A percentile compares a stretch with the other conserved stretches of the same genome.
Conservation (phyloP, 805 yeast genomes). For the Nadsonia fulvescens region DNA sequence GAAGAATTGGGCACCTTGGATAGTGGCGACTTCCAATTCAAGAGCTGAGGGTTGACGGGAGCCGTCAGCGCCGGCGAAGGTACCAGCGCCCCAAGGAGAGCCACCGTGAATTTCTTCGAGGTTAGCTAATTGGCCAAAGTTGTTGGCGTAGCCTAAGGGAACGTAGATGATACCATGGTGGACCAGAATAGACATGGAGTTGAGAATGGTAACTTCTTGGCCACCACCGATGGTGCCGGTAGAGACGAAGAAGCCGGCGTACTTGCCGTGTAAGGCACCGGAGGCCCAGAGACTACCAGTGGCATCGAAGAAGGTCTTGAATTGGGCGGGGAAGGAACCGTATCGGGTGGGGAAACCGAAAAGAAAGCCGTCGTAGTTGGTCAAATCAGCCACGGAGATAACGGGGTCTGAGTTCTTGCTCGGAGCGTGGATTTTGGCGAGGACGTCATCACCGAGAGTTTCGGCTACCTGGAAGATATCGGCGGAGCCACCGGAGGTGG, state of each 20-base stretch:
- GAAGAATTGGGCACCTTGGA: slow-evolving; percentile 54
- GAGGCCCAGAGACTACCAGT: slow-evolving; percentile 64
- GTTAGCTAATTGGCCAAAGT: slow-evolving; percentile 36
- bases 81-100: slow-evolving; percentile 79
- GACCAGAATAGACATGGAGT: slow-evolving; percentile 36
- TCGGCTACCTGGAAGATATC: slow-evolving; percentile 68
- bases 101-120: slow-evolving; percentile 62
- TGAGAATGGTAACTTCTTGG: slow-evolving; percentile 52
- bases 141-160: slow-evolving; percentile 55
- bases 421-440: slow-evolving; percentile 49
- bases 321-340: slow-evolving; percentile 63
- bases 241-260: slow-evolving; percentile 52
- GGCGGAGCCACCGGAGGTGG: slow-evolving; percentile 50
- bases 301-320: slow-evolving; percentile 56
- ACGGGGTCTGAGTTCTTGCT: slow-evolving; percentile 27
- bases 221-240: slow-evolving; percentile 68
- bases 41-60: slow-evolving; percentile 46
- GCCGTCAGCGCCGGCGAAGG: slow-evolving; percentile 60
- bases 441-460: slow-evolving; percentile 47
- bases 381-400: slow-evolving; percentile 30
- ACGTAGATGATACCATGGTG: slow-evolving; percentile 68
- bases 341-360: slow-evolving; percentile 71
- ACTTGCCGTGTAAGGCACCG: slow-evolving; percentile 55
- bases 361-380: slow-evolving; percentile 50
- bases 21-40: slow-evolving; percentile 44